These are phyloP conservation scores for Psidium friedrichsthalianum DNA, from an alignment of 345 rosid genomes.

Conservation along the genomic window DNA sequence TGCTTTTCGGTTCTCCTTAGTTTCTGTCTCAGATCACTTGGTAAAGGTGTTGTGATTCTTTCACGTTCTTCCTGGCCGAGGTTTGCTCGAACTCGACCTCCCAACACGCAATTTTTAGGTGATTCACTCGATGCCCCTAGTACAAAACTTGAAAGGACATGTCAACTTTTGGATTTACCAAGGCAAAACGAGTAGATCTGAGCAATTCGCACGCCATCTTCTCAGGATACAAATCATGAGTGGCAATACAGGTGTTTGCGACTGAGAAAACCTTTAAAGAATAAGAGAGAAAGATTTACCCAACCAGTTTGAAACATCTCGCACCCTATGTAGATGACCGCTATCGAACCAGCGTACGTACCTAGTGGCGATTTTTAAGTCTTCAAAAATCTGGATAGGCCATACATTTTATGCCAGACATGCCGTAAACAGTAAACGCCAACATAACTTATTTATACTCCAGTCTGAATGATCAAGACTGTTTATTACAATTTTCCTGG, in stretches of 20 bases:
- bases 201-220: not conserved
- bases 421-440: not conserved
- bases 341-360: not conserved
- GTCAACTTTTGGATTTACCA: not conserved
- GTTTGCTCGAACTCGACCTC: not conserved
- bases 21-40: not conserved
- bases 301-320: not conserved
- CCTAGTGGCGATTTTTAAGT: not conserved
- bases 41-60: not conserved
- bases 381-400: not conserved
- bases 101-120: not conserved
- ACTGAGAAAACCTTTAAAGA: not conserved
- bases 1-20: not conserved
- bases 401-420: not conserved
- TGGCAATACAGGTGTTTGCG: not conserved
- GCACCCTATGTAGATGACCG: not conserved
- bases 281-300: not conserved
- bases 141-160: not conserved
- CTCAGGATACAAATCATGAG: not conserved
- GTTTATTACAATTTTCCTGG: not conserved
- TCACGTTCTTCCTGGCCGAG: not conserved
- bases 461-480: not conserved
- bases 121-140: not conserved
- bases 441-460: not conserved
- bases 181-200: not conserved